Evolutionary conservation across 2,329 filamentous ascomycete species (phyloP).

Genomic region (Periconia sp.): DNA sequence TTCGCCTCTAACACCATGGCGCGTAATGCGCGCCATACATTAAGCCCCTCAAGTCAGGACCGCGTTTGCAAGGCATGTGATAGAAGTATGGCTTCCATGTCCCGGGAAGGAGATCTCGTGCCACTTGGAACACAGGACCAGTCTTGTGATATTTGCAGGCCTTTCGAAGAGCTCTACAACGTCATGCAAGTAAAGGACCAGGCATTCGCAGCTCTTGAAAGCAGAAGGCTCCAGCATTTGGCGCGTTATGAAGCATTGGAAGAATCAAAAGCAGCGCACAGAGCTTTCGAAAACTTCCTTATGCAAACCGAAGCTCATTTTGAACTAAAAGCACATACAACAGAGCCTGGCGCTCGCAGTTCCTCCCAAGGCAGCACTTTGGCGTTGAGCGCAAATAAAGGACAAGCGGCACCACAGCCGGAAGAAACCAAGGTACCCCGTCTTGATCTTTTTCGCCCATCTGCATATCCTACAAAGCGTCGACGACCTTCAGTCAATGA

Average conservation of each 20-base stretch:
- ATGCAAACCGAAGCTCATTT: constrained; percentile 18
- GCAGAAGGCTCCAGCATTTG: constrained; percentile 14
- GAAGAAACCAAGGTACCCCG: background rate
- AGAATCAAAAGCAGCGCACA: constrained; percentile 14
- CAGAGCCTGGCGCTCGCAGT: background rate
- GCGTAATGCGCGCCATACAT: background rate
- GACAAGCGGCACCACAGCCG: background rate
- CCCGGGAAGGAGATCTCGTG: constrained; percentile 8
- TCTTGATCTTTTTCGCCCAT: background rate
- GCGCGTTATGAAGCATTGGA: constrained; percentile 16
- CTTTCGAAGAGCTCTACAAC: constrained; percentile 16
- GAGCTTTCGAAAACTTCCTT: constrained; percentile 29
- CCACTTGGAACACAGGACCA: constrained; percentile 1
- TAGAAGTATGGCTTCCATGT: constrained; percentile 10
- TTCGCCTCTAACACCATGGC: background rate
- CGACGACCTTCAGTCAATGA: background rate
- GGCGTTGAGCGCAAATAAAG: background rate
- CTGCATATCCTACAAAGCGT: background rate
- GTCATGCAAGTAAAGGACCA: constrained; percentile 14
- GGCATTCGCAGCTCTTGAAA: constrained; percentile 11
- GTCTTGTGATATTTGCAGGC: constrained; percentile 20
- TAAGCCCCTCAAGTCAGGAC: background rate
- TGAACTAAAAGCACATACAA: background rate
- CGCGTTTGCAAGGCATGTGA: constrained; percentile 13
- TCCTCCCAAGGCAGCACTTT: background rate